Evolutionary conservation across 75 land plant species (phyloP).

Genomic region (Chamaecyparis obtusa): DNA sequence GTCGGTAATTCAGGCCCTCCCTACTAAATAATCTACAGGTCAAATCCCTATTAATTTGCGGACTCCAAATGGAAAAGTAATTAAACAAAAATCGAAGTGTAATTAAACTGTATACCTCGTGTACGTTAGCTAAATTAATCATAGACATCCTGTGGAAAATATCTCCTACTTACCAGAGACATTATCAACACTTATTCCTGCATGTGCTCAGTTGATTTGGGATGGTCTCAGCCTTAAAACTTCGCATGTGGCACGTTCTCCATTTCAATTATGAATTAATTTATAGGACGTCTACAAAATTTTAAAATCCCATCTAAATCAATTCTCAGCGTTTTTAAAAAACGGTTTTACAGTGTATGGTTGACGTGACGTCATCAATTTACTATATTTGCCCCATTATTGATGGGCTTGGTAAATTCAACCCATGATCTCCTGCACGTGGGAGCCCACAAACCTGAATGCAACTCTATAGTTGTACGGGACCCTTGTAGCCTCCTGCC

Average conservation of each 20-base stretch:
- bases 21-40: too few species aligned
- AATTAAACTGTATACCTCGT: not conserved
- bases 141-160: too few species aligned
- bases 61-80: too few species aligned
- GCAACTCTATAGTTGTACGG: not conserved
- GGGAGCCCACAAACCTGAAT: not conserved
- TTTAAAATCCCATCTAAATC: not conserved
- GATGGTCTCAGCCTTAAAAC: not conserved
- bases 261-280: not conserved
- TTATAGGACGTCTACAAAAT: not conserved
- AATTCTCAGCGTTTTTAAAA: not conserved
- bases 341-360: too few species aligned
- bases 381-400: too few species aligned
- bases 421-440: not conserved
- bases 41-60: too few species aligned
- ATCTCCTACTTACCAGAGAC: too few species aligned
- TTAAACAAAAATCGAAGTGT: too few species aligned
- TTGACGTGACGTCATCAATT: too few species aligned
- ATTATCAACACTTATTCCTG: not conserved
- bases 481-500: not conserved
- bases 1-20: too few species aligned
- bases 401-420: too few species aligned
- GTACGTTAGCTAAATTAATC: not conserved
- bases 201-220: not conserved
- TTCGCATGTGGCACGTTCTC: not conserved